phyloP scores from a whole-genome alignment of 805 yeast genomes.

The Wickerhamomyces sydowiorum region DNA sequence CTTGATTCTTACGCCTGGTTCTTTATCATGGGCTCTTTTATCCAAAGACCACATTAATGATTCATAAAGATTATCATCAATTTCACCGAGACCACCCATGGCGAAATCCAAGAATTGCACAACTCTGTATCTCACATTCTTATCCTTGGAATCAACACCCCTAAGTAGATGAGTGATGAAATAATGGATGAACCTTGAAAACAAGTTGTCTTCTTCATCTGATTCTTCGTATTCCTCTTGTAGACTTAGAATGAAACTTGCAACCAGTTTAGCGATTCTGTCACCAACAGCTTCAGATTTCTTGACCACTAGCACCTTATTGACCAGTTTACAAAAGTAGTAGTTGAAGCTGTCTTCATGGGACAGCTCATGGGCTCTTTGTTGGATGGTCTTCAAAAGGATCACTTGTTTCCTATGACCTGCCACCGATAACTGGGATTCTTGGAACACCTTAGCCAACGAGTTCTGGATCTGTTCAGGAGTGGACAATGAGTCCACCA shows the following conservation, averaged over 20 bases:
- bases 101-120: constrained; percentile 69
- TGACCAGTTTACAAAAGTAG: constrained; percentile 54
- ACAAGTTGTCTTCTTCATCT: constrained; percentile 35
- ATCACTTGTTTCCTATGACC: constrained; percentile 74
- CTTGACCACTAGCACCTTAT: constrained; percentile 62
- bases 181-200: constrained; percentile 50
- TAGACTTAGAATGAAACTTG: constrained; percentile 50
- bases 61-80: constrained; percentile 67
- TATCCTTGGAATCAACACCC: constrained; percentile 74
- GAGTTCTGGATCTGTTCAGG: constrained; percentile 38
- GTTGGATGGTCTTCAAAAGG: constrained; percentile 53
- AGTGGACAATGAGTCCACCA: constrained; percentile 15
- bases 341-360: constrained; percentile 54
- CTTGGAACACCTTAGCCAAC: constrained; percentile 68
- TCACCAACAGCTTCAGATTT: constrained; percentile 71
- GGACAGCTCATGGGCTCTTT: constrained; percentile 45
- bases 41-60: constrained; percentile 54
- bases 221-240: constrained; percentile 24
- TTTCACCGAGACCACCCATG: constrained; percentile 66
- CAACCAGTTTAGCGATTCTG: constrained; percentile 62
- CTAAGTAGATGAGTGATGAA: constrained; percentile 63
- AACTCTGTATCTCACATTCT: constrained; percentile 72
- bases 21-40: constrained; percentile 68
- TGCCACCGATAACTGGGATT: constrained; percentile 66
- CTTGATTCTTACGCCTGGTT: constrained; percentile 72